Conservation (phyloP, 164 flowering plant genomes). For the Cinnamomum chago region DNA sequence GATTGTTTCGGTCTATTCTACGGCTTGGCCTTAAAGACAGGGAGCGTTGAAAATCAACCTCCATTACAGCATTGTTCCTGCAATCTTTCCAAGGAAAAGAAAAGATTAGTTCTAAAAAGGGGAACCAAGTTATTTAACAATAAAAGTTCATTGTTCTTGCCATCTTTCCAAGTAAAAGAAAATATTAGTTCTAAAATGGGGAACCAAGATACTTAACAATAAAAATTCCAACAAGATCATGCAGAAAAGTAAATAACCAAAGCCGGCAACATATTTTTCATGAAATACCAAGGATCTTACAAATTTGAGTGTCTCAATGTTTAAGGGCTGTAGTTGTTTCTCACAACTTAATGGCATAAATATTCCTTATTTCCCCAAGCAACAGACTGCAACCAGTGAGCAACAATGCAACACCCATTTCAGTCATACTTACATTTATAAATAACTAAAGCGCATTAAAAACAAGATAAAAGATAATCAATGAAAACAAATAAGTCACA, state of each 20-base stretch:
- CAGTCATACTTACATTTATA: too few species aligned
- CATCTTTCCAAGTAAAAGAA: slow-evolving; percentile 10
- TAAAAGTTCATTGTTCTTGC: background rate
- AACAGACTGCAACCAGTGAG: too few species aligned
- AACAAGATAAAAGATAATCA: too few species aligned
- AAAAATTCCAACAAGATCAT: background rate
- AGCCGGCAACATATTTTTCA: background rate
- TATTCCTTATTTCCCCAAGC: too few species aligned
- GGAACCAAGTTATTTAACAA: background rate
- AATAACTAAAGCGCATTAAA: too few species aligned
- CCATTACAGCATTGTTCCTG: slow-evolving; percentile 30
- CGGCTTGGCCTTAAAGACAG: slow-evolving; percentile 37
- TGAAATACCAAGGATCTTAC: background rate
- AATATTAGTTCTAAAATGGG: background rate
- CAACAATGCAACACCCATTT: too few species aligned
- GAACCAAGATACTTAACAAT: background rate
- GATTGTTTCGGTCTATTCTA: slow-evolving; percentile 37
- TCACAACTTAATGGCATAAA: background rate
- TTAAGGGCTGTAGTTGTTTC: background rate
- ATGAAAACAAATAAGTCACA: too few species aligned
- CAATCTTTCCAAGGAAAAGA: slow-evolving; percentile 10
- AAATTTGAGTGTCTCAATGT: background rate
- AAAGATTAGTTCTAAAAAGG: background rate
- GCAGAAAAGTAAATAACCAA: background rate
- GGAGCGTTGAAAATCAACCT: slow-evolving; percentile 28